Conservation (phyloP, 805 yeast species). For the Jamesozyma spencerorum region DNA sequence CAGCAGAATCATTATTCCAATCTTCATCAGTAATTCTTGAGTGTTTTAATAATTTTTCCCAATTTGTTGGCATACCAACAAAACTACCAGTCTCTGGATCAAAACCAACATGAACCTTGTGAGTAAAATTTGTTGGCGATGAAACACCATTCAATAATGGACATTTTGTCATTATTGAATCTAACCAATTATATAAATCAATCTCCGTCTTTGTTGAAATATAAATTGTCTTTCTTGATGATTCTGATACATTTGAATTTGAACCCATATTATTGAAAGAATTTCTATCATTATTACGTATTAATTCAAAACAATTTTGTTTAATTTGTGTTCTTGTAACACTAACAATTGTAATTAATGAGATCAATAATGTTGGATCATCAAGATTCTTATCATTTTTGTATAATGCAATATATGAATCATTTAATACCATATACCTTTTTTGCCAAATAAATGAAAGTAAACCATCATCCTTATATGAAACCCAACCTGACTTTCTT, state of each 20-base stretch:
- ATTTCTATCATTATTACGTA: constrained; percentile 36
- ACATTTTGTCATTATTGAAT: constrained; percentile 70
- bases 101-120: constrained; percentile 81
- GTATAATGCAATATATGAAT: constrained; percentile 64
- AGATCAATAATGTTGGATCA: constrained; percentile 44
- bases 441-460: constrained; percentile 89
- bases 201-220: constrained; percentile 69
- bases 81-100: constrained; percentile 80
- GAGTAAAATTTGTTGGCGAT: constrained; percentile 89
- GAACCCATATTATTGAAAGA: constrained; percentile 8
- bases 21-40: constrained; percentile 88
- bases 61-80: constrained; percentile 88
- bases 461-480: constrained; percentile 85
- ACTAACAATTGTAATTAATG: constrained; percentile 49
- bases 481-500: constrained; percentile 64
- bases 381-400: constrained; percentile 46
- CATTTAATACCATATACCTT: constrained; percentile 69
- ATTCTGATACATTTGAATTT: constrained; percentile 9
- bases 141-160: constrained; percentile 64
- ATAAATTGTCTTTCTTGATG: constrained; percentile 49
- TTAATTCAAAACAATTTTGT: constrained; percentile 75
- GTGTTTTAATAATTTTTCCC: constrained; percentile 78
- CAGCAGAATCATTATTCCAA: constrained; percentile 88
- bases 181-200: constrained; percentile 85
- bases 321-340: constrained; percentile 62